Conservation (phyloP, 2,329 filamentous ascomycete genomes). For the Hypoxylon sp. region DNA sequence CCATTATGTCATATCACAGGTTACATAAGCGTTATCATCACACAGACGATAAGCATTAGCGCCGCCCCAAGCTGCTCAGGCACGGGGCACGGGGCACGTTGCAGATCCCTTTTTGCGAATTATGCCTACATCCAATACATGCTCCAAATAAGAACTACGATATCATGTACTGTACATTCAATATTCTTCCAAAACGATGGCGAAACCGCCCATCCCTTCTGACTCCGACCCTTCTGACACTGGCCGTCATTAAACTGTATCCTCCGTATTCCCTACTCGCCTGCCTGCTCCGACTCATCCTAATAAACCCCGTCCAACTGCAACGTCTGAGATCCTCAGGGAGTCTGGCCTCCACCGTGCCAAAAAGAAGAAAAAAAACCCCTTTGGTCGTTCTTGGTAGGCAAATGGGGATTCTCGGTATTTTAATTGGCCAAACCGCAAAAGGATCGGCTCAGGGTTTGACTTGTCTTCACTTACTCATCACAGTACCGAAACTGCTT, state of each 20-base stretch:
- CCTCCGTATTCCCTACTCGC: slow-evolving; percentile 12
- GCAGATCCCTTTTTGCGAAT: not conserved
- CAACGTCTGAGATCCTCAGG: slow-evolving; percentile 17
- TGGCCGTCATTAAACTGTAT: slow-evolving; percentile 1
- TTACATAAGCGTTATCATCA: slow-evolving; percentile 9
- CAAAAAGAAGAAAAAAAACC: not conserved
- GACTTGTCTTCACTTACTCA: slow-evolving; percentile 23
- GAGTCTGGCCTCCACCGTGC: slow-evolving; percentile 16
- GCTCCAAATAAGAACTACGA: not conserved
- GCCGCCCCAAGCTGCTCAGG: too few relatives aligned
- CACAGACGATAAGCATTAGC: slow-evolving; percentile 14
- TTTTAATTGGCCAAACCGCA: slow-evolving; percentile 34
- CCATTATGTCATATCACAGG: slow-evolving; percentile 1
- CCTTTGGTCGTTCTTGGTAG: slow-evolving; percentile 42
- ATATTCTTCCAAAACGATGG: slow-evolving; percentile 13
- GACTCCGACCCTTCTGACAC: not conserved
- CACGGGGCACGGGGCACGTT: not conserved
- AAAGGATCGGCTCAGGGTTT: slow-evolving; percentile 41
- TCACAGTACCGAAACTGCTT: slow-evolving; percentile 14
- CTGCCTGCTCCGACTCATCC: slow-evolving; percentile 6
- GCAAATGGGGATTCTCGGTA: slow-evolving; percentile 18
- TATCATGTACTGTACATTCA: too few relatives aligned
- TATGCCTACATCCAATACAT: slow-evolving; percentile 9
- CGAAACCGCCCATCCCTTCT: slow-evolving; percentile 8
- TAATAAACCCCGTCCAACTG: slow-evolving; percentile 9